These are phyloP conservation scores for Microcyclosporella mali DNA, from an alignment of 2,329 filamentous ascomycete genomes.

Conservation along the genomic window DNA sequence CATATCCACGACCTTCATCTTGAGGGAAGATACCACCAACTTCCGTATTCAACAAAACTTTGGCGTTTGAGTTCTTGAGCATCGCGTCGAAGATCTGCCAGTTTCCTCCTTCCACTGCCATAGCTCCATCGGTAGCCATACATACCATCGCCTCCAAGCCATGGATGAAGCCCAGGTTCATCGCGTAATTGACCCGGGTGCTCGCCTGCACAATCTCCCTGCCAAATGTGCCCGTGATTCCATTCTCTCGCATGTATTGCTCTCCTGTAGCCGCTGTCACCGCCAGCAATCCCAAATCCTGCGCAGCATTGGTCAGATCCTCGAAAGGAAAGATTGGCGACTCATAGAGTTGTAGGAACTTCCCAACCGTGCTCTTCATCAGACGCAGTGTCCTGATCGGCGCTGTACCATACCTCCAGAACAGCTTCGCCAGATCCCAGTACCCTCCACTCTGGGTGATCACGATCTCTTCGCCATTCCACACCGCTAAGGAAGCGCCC, in stretches of 20 bases:
- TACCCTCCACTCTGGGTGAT: slow-evolving; percentile 62
- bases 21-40: slow-evolving; percentile 53
- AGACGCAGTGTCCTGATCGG: slow-evolving; percentile 68
- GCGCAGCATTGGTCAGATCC: slow-evolving; percentile 63
- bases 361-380: slow-evolving; percentile 63
- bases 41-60: slow-evolving; percentile 59
- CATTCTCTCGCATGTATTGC: slow-evolving; percentile 62
- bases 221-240: slow-evolving; percentile 61
- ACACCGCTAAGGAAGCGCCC: slow-evolving; percentile 63
- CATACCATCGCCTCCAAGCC: slow-evolving; percentile 87
- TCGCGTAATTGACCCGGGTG: slow-evolving; percentile 90
- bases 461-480: slow-evolving; percentile 73
- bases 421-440: slow-evolving; percentile 72
- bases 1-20: slow-evolving; percentile 34
- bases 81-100: slow-evolving; percentile 91
- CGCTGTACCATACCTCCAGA: slow-evolving; percentile 79
- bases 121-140: slow-evolving; percentile 79
- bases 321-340: slow-evolving; percentile 76
- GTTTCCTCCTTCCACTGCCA: slow-evolving; percentile 76
- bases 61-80: slow-evolving; percentile 58
- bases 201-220: slow-evolving; percentile 82
- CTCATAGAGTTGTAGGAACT: slow-evolving; percentile 75
- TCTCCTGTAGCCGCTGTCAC: slow-evolving; percentile 66
- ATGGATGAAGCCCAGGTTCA: slow-evolving; percentile 79
- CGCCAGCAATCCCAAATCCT: slow-evolving; percentile 60